Base-by-base conservation (phyloP, 2,329 filamentous ascomycete genomes). In the Diaporthe vaccinii region DNA sequence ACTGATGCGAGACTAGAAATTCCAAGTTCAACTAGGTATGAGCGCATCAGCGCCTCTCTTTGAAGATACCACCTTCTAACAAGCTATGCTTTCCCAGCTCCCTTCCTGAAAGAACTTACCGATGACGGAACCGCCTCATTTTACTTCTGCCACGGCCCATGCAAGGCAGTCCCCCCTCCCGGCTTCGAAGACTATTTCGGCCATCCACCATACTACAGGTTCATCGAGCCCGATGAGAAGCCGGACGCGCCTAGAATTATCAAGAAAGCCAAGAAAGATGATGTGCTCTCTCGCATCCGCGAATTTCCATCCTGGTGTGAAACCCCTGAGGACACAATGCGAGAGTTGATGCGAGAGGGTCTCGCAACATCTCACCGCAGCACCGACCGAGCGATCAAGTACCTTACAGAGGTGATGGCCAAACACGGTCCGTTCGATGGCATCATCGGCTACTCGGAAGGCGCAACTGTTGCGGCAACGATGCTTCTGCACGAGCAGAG, bases 261-360 rank as follows among this genome's bases (percentile, higher is more conserved):
- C 34, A 69, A 68, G 84, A 87, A 39, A 86, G 86, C 74, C 82
- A 84, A 51, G 82, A 82, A 7, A 79, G 86, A 87, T 62, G 85
- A 88, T 76, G 84, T 90, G 2, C 78, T 90, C 61, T 83, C 86
- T 44, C 86, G 86, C 67, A 88, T 91, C 77, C 86, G 89, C 36
- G 87, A 90, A 69, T 89, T 91, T 58, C 88, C 89, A 0, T 84
- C 87, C 65, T 68, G 74, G 75, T 59, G 17, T 49, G 39, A 75
- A 76, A 88, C 85, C 0, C 83, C 89, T 0, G 89, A 91, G 77
- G 89, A 91, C 73, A 89, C 89, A 0, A 89, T 91, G 84, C 84
- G 89, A 14, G 84, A 87, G 78, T 82, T 91, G 46, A 84, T 85
- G 76, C 55, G 74, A 4, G 83, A 69, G 25, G 65, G 65, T 8